A percentile compares a stretch with the other conserved stretches of the same genome.
These are phyloP conservation scores for Penicillium sp. DNA, from an alignment of 2,329 filamentous ascomycete species.

Conservation along the genomic window DNA sequence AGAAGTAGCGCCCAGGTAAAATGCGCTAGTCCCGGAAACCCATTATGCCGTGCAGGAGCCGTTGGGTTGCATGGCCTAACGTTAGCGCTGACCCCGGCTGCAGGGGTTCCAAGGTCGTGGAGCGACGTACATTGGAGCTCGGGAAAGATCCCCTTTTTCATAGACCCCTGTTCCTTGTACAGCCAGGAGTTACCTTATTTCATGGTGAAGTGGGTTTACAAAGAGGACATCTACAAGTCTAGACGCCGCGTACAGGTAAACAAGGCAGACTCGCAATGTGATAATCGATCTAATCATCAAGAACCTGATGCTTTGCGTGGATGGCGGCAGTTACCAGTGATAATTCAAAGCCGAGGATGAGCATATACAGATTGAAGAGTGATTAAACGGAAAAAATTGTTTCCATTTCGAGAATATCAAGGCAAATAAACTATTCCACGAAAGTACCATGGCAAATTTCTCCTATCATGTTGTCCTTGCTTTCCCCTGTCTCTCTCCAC, in stretches of 20 bases:
- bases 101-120: background rate
- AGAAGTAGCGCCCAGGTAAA: background rate
- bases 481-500: background rate
- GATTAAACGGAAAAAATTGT: background rate
- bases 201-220: too few species aligned
- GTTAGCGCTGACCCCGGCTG: background rate
- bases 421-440: background rate
- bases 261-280: too few species aligned
- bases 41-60: background rate
- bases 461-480: background rate
- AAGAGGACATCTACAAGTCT: too few species aligned
- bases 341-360: background rate
- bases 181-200: too few species aligned
- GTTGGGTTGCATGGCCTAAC: background rate
- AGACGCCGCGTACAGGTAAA: too few species aligned
- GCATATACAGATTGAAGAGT: background rate
- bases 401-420: background rate
- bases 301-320: too few species aligned
- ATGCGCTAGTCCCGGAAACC: background rate
- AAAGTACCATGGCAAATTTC: background rate
- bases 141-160: background rate
- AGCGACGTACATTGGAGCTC: background rate
- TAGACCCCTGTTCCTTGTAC: too few species aligned
- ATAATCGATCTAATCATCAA: too few species aligned
- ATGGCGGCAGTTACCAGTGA: background rate